Evolutionary conservation across 2,329 filamentous ascomycete species (phyloP), one percentile per base, ranked within the genome.

Genomic region (Lachnellula subtilissima): DNA sequence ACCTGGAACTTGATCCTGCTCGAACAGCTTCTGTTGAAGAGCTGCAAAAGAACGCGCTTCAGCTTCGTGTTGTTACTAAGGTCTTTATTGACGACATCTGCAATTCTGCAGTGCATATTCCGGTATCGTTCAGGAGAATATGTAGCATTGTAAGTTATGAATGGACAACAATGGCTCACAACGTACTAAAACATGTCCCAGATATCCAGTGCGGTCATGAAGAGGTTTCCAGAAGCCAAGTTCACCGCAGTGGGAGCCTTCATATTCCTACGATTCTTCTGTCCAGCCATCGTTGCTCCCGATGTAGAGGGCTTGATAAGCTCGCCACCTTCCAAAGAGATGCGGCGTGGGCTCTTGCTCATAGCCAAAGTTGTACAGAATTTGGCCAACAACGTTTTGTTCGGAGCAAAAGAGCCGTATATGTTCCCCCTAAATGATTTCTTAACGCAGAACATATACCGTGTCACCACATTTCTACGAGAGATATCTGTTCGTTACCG

Each of bases 351-450:
- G 4, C 74, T 88, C 5, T 75, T 88, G 32, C 76, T 88, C 35
- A 88, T 88, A 61, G 85, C 86, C 50, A 88, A 88, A 66, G 81
- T 88, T 56, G 81, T 88, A 22, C 86, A 88, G 63, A 88, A 87
- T 64, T 74, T 88, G 37, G 86, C 85, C 37, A 88, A 88, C 64
- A 88, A 88, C 56, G 85, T 88, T 28, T 74, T 88, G 1, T 88
- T 88, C 62, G 85, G 86, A 4, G 83, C 84, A 36, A 88, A 88
- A 69, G 85, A 88, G 66, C 82, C 84, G 3, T 88, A 87, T 65
- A 88, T 88, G 86, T 86, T 83, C 59, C 83, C 85, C 1, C 72
- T 88, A 22, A 88, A 88, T 65, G 80, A 86, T 56, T 88, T 88
- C 58, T 70, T 88, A 22, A 83, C 84, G 0, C 77, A 85, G 60